Conservation (phyloP, 2,329 filamentous ascomycete species). For the Hirsutella minnesotensis region DNA sequence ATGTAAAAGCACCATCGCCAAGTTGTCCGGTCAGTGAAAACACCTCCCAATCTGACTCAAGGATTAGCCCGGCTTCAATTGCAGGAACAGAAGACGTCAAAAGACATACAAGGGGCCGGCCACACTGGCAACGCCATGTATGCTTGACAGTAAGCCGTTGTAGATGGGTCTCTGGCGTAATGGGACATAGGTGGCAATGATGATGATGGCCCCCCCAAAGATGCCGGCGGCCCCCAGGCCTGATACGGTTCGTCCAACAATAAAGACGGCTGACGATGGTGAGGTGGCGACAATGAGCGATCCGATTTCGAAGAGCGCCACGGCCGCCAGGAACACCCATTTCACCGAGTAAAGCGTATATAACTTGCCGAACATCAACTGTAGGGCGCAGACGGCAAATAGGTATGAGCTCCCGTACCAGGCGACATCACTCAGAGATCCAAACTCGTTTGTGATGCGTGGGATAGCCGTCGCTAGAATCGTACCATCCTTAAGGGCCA, state of each 20-base stretch:
- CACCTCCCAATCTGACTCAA: conserved; percentile 39
- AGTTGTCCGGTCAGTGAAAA: conserved; percentile 33
- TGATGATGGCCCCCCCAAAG: conserved; percentile 36
- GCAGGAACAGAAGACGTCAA: too few relatives aligned
- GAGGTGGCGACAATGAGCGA: conserved; percentile 31
- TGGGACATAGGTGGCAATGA: conserved; percentile 33
- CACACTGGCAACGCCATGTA: conserved; percentile 43
- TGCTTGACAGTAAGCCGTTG: conserved; percentile 40
- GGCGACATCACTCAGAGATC: conserved; percentile 33
- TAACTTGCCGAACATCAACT: conserved; percentile 37
- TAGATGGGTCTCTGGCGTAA: conserved; percentile 40
- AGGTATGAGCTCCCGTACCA: conserved; percentile 40
- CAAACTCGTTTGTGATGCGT: conserved; percentile 34
- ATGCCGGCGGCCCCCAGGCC: conserved; percentile 37
- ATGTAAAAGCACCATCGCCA: conserved; percentile 42
- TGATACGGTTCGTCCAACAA: conserved; percentile 38
- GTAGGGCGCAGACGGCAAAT: conserved; percentile 35
- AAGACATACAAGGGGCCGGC: conserved; percentile 36
- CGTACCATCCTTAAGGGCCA: too few relatives aligned
- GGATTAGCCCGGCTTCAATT: too few relatives aligned
- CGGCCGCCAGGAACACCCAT: conserved; percentile 27
- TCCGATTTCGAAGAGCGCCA: conserved; percentile 32
- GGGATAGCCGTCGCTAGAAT: conserved; percentile 40
- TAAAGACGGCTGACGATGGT: conserved; percentile 34
- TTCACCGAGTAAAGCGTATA: conserved; percentile 40